phyloP scores from a whole-genome alignment of 176 grass and related monocot genomes.

The Oryza meridionalis region DNA sequence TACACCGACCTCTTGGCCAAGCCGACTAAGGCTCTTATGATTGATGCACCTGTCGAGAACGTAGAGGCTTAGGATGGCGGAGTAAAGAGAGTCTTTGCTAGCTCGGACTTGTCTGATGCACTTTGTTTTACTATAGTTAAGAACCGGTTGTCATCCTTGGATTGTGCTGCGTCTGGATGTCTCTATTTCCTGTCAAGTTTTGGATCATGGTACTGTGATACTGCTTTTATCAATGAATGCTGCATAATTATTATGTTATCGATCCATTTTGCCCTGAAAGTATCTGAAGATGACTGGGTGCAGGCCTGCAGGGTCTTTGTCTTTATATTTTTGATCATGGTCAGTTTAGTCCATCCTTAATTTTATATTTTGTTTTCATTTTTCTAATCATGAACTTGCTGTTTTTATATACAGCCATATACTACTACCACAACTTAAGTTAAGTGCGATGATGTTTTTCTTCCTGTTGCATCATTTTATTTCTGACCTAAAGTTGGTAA shows the following conservation, averaged over 20 bases:
- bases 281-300: background rate
- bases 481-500: too few species aligned
- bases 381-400: background rate
- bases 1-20: slow-evolving; percentile 75
- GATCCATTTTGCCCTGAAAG: background rate
- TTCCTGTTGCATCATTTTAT: too few species aligned
- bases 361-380: background rate
- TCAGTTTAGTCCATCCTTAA: too few species aligned
- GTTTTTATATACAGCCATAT: background rate
- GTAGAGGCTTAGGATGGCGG: slow-evolving; percentile 53
- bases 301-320: too few species aligned
- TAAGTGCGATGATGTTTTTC: too few species aligned
- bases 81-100: slow-evolving; percentile 31
- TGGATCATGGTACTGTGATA: slow-evolving; percentile 45
- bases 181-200: slow-evolving; percentile 49
- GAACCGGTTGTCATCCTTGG: slow-evolving; percentile 29
- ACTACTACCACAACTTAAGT: too few species aligned
- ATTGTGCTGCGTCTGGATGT: slow-evolving; percentile 24
- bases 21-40: slow-evolving; percentile 54
- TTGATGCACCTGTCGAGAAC: slow-evolving; percentile 59
- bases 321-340: too few species aligned
- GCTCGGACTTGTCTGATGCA: slow-evolving; percentile 24
- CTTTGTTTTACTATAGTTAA: slow-evolving; percentile 40
- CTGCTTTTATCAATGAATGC: slow-evolving; percentile 35
- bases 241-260: slow-evolving; percentile 14